These are phyloP conservation scores for Chionographis japonica DNA, from an alignment of 106 monocot genomes.

Conservation along the genomic window DNA sequence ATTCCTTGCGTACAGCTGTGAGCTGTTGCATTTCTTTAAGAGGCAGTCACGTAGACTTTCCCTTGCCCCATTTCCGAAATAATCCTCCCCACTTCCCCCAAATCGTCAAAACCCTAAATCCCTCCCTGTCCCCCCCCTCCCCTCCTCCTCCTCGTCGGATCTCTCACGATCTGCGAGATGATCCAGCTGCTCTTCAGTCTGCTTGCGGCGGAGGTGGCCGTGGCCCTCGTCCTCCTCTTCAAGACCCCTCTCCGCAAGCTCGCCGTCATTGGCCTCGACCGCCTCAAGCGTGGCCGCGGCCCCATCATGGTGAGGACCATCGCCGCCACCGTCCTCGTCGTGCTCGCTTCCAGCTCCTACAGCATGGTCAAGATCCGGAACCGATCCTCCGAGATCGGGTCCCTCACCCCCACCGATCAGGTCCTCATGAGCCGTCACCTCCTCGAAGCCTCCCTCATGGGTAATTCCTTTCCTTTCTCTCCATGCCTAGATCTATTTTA, in stretches of 20 bases:
- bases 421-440: conserved; percentile 77
- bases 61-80: too few species aligned
- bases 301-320: conserved; percentile 59
- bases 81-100: too few species aligned
- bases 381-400: conserved; percentile 36
- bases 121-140: too few species aligned
- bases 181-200: conserved; percentile 62
- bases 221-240: conserved; percentile 49
- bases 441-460: conserved; percentile 83
- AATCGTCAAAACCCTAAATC: too few species aligned
- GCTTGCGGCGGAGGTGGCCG: conserved; percentile 46
- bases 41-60: too few species aligned
- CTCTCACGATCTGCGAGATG: conserved; percentile 21
- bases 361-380: conserved; percentile 60
- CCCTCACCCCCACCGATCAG: conserved; percentile 77
- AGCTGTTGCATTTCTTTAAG: too few species aligned
- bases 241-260: conserved; percentile 46
- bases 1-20: too few species aligned
- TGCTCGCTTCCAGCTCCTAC: conserved; percentile 50
- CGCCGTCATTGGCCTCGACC: conserved; percentile 46
- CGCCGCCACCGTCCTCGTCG: conserved; percentile 38
- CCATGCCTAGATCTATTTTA: not conserved
- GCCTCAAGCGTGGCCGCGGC: conserved; percentile 64
- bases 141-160: too few species aligned
- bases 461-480: conserved; percentile 22